Evolutionary conservation across 345 rosid species (phyloP).

Genomic region (Sonneratia alba): DNA sequence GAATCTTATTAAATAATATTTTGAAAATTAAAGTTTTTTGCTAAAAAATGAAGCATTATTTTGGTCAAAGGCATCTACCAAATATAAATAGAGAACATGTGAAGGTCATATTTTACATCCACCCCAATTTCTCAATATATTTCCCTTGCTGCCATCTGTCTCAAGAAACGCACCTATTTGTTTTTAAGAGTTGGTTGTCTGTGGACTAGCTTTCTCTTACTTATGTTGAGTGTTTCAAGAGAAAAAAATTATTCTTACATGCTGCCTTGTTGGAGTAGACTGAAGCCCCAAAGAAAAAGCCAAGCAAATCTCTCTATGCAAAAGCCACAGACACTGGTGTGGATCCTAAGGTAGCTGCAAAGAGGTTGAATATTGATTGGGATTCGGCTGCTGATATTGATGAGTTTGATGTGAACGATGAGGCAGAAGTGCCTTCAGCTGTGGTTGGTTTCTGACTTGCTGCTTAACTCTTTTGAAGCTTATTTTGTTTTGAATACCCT

Average conservation of each 20-base stretch:
- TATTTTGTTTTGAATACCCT: neutral
- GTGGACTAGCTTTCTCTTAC: neutral
- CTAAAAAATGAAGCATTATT: too few relatives aligned
- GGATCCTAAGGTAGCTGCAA: conserved; percentile 69
- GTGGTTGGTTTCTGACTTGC: conserved; percentile 47
- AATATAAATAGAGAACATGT: too few relatives aligned
- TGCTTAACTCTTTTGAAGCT: conserved; percentile 1
- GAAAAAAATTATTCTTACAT: neutral
- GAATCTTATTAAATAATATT: too few relatives aligned
- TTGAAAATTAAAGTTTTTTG: too few relatives aligned
- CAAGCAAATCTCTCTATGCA: conserved; percentile 68
- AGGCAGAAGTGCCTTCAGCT: conserved; percentile 53
- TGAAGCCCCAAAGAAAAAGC: conserved; percentile 48
- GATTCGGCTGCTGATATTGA: conserved; percentile 92
- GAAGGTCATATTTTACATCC: too few relatives aligned
- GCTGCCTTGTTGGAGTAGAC: conserved; percentile 31
- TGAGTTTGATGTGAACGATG: conserved; percentile 38
- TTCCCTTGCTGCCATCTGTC: too few relatives aligned
- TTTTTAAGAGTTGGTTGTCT: too few relatives aligned
- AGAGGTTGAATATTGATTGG: conserved; percentile 85
- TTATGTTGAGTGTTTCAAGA: neutral
- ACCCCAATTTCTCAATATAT: too few relatives aligned
- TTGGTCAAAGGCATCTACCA: too few relatives aligned
- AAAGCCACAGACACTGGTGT: conserved; percentile 82
- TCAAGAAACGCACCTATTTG: too few relatives aligned